Conservation (phyloP, 2,329 filamentous ascomycete genomes). For the Clarireedia homoeocarpa region DNA sequence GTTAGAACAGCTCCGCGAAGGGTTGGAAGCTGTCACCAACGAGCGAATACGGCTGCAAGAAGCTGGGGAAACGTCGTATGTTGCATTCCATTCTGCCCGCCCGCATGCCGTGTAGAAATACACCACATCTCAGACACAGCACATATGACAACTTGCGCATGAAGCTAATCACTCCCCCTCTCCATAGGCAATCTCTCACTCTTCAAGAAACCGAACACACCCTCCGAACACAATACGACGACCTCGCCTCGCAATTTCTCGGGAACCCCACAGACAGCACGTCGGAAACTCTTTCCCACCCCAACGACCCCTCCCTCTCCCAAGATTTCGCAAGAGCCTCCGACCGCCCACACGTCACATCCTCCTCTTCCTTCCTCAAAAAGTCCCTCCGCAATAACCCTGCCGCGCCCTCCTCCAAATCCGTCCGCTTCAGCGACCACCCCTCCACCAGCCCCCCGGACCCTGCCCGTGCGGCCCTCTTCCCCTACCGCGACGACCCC, state of each 20-base stretch:
- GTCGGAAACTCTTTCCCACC: conserved; percentile 45
- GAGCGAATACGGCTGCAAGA: conserved; percentile 58
- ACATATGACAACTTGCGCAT: not conserved
- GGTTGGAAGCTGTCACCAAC: conserved; percentile 60
- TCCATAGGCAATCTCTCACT: conserved; percentile 33
- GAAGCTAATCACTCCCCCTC: not conserved
- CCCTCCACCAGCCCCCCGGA: conserved; percentile 31
- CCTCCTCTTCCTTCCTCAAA: conserved; percentile 36
- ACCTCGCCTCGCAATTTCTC: conserved; percentile 74
- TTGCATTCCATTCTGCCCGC: not conserved
- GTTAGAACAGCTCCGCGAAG: conserved; percentile 76
- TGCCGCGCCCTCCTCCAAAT: conserved; percentile 46
- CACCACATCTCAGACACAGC: not conserved
- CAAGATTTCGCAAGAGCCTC: conserved; percentile 58
- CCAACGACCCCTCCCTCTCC: conserved; percentile 56
- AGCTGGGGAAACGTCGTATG: conserved; percentile 55
- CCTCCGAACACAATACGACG: conserved; percentile 66
- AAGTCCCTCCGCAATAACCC: conserved; percentile 28
- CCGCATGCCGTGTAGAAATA: not conserved
- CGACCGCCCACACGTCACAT: conserved; percentile 27
- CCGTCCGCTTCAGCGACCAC: conserved; percentile 79
- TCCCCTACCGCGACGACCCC: conserved; percentile 67
- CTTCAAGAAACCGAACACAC: conserved; percentile 58
- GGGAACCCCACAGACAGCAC: conserved; percentile 47
- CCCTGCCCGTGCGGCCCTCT: conserved; percentile 51